A percentile compares a stretch with the other conserved stretches of the same genome.
phyloP scores from a whole-genome alignment of 2,329 filamentous ascomycete species.

The Camptophora hylomeconis region DNA sequence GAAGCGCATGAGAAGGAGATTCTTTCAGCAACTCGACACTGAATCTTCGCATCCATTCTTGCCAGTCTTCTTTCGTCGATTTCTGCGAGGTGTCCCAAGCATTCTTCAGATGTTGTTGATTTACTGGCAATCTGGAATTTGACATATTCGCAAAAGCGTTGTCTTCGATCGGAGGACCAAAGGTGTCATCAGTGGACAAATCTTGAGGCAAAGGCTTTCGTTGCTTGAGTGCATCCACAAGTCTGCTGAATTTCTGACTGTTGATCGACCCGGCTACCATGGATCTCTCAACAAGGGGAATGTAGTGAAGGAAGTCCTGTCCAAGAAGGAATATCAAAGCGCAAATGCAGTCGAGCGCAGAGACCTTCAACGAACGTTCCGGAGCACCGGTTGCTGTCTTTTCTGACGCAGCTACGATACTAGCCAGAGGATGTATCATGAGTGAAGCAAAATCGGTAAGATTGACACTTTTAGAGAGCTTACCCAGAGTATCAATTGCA shows the following conservation, averaged over 20 bases:
- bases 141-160: constrained; percentile 26
- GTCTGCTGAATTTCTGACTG: constrained; percentile 81
- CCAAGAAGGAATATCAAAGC: constrained; percentile 92
- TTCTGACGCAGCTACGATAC: constrained; percentile 37
- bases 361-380: constrained; percentile 61
- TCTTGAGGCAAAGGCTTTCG: constrained; percentile 92
- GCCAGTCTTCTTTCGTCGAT: constrained; percentile 97
- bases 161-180: constrained; percentile 67
- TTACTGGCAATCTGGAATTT: constrained; percentile 83
- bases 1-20: constrained; percentile 86
- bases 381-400: constrained; percentile 44
- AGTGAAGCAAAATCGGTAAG: constrained; percentile 92
- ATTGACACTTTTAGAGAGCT: constrained; percentile 90
- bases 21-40: constrained; percentile 91
- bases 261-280: constrained; percentile 66
- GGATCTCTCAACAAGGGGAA: constrained; percentile 82
- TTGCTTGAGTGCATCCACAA: constrained; percentile 86
- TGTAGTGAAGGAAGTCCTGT: constrained; percentile 88
- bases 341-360: constrained; percentile 86
- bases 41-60: constrained; percentile 95
- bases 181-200: constrained; percentile 72
- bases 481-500: constrained; percentile 88
- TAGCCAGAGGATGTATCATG: constrained; percentile 85
- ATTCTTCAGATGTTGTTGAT: constrained; percentile 90
- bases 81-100: constrained; percentile 97